These are phyloP conservation scores for Saxophila tyrrhenica DNA, from an alignment of 495 filamentous ascomycete species.

Conservation along the genomic window DNA sequence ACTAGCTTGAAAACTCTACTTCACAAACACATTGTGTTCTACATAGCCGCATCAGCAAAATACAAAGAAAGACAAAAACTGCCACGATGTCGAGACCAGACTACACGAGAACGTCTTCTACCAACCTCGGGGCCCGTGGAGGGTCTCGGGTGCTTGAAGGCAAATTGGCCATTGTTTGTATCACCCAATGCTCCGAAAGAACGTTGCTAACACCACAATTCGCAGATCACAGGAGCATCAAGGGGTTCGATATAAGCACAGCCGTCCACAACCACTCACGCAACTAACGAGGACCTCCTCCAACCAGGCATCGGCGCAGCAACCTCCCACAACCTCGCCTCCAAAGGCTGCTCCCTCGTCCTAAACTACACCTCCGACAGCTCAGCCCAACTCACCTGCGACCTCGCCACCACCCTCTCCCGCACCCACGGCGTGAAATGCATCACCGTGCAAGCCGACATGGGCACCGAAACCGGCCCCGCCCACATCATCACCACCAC, in stretches of 20 bases:
- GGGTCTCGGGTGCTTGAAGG: conserved; percentile 22
- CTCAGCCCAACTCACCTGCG: conserved; percentile 28
- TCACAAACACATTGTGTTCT: too few species aligned
- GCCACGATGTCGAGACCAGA: conserved; percentile 4
- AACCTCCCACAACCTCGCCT: conserved; percentile 55
- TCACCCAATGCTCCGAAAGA: background rate
- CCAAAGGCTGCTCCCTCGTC: conserved; percentile 35
- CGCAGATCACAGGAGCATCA: conserved; percentile 28
- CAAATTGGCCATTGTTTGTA: conserved; percentile 24
- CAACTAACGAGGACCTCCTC: background rate
- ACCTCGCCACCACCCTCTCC: conserved; percentile 30
- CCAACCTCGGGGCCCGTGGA: conserved; percentile 5
- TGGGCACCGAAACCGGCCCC: conserved; percentile 37
- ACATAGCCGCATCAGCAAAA: background rate
- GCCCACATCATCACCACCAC: conserved; percentile 35
- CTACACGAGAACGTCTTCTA: conserved; percentile 7
- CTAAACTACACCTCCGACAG: conserved; percentile 35
- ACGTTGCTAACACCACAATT: background rate
- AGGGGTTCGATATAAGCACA: conserved; percentile 19
- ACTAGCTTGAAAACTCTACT: background rate
- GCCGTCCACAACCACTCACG: background rate
- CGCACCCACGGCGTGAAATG: conserved; percentile 32
- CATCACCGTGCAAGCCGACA: conserved; percentile 46
- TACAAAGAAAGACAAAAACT: background rate
- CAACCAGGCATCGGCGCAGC: conserved; percentile 68